Percentiles rank a stretch among this genome's conserved stretches.
phyloP scores from a whole-genome alignment of 441 rosid genomes.

The Erodium moschatum region DNA sequence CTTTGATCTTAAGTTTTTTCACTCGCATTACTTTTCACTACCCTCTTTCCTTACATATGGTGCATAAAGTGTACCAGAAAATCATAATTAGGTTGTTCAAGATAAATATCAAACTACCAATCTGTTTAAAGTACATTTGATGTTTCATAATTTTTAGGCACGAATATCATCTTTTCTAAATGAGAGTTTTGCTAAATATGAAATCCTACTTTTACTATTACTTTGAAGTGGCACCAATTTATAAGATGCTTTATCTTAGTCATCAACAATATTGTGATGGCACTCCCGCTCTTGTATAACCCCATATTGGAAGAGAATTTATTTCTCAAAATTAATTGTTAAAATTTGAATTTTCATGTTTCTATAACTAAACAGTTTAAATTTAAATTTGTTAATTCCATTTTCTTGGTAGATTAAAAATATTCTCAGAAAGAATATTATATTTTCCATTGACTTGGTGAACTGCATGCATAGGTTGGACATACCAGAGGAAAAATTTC shows the following conservation, averaged over 20 bases:
- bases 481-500: constrained; percentile 72
- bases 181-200: not conserved
- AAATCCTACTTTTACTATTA: not conserved
- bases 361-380: not conserved
- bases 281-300: too few relatives aligned
- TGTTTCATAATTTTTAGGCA: not conserved
- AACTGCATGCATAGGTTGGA: constrained; percentile 48
- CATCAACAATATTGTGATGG: too few relatives aligned
- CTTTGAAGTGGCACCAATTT: not conserved
- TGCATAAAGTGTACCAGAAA: not conserved
- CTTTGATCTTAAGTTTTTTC: not conserved
- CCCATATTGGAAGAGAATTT: not conserved
- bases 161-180: not conserved
- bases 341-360: not conserved
- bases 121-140: not conserved
- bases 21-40: not conserved
- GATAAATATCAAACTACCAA: constrained; percentile 5
- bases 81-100: not conserved
- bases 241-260: too few relatives aligned
- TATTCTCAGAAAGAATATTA: not conserved
- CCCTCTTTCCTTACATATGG: not conserved
- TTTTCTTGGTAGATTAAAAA: not conserved
- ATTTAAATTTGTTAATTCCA: not conserved
- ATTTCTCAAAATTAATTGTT: not conserved
- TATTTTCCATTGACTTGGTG: constrained; percentile 2